These are phyloP conservation scores for Collariella sp. DNA, from an alignment of 495 filamentous ascomycete genomes.

Conservation along the genomic window DNA sequence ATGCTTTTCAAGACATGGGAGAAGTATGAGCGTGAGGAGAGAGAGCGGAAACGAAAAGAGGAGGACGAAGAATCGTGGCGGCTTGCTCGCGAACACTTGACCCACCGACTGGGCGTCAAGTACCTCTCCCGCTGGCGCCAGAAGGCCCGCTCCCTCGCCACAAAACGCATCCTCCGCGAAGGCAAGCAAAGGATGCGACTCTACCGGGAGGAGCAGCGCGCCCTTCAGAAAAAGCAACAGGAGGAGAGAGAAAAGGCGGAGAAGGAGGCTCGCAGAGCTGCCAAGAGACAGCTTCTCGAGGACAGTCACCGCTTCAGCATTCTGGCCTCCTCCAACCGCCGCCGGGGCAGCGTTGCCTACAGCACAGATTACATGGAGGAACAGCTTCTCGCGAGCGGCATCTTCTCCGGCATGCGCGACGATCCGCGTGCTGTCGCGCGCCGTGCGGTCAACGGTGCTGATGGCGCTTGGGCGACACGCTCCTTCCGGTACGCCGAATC, in stretches of 20 bases:
- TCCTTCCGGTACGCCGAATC: slow-evolving; percentile 19
- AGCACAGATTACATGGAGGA: slow-evolving; percentile 25
- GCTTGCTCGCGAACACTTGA: slow-evolving; percentile 32
- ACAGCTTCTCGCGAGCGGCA: slow-evolving; percentile 35
- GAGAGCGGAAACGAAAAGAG: slow-evolving; percentile 29
- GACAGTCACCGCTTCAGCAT: slow-evolving; percentile 14
- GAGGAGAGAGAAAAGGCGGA: slow-evolving; percentile 29
- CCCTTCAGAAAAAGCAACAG: slow-evolving; percentile 21
- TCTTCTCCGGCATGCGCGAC: slow-evolving; percentile 32
- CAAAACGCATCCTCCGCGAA: slow-evolving; percentile 29
- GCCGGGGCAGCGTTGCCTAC: slow-evolving; percentile 9
- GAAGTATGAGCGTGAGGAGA: slow-evolving; percentile 29
- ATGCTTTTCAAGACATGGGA: slow-evolving; percentile 27
- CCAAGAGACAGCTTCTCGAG: slow-evolving; percentile 17
- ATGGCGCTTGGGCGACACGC: neutral
- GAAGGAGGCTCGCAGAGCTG: slow-evolving; percentile 17
- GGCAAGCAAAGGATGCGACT: slow-evolving; percentile 24
- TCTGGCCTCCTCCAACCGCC: slow-evolving; percentile 9
- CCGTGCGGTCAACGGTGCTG: slow-evolving; percentile 8
- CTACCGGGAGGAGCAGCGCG: slow-evolving; percentile 22
- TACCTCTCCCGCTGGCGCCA: slow-evolving; percentile 44
- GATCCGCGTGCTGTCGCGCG: slow-evolving; percentile 27
- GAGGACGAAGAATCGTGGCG: slow-evolving; percentile 34
- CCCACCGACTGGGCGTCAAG: slow-evolving; percentile 35
- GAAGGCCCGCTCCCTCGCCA: slow-evolving; percentile 23